Conservation (phyloP, 31 red algal species). For the Endocladia muricata region DNA sequence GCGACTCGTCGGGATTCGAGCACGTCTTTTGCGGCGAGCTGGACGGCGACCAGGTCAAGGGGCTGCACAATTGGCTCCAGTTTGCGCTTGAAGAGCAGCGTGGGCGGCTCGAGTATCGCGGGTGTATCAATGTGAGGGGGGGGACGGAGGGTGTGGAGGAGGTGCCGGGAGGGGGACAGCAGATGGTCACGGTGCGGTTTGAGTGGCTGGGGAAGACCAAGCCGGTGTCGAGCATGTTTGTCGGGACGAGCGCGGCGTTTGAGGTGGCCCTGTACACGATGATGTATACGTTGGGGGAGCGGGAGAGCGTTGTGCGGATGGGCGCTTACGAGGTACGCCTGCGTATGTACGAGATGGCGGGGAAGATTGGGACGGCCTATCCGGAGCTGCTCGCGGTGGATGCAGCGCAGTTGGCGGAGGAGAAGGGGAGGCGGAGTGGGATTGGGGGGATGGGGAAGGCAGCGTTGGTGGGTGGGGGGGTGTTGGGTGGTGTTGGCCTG, state of each 20-base stretch:
- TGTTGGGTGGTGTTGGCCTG: too few relatives aligned
- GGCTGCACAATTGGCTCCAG: conserved; percentile 71
- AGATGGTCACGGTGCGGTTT: conserved; percentile 55
- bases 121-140: conserved; percentile 39
- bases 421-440: too few relatives aligned
- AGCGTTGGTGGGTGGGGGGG: too few relatives aligned
- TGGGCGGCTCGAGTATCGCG: conserved; percentile 53
- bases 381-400: conserved; percentile 15
- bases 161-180: conserved; percentile 18
- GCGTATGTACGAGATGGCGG: conserved; percentile 27
- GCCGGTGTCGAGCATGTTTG: conserved; percentile 38
- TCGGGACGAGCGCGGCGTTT: conserved; percentile 60
- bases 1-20: conserved; percentile 65
- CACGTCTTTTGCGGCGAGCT: conserved; percentile 73
- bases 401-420: neutral
- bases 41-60: conserved; percentile 45
- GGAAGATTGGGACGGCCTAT: conserved; percentile 18
- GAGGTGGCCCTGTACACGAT: conserved; percentile 70
- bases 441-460: too few relatives aligned
- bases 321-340: conserved; percentile 5
- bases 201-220: conserved; percentile 51
- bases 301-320: neutral
- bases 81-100: conserved; percentile 51
- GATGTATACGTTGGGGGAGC: conserved; percentile 15
- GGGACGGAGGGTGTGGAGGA: neutral